Base-by-base conservation (phyloP, 148 eudicot genomes). In the Chenopodium suecicum region DNA sequence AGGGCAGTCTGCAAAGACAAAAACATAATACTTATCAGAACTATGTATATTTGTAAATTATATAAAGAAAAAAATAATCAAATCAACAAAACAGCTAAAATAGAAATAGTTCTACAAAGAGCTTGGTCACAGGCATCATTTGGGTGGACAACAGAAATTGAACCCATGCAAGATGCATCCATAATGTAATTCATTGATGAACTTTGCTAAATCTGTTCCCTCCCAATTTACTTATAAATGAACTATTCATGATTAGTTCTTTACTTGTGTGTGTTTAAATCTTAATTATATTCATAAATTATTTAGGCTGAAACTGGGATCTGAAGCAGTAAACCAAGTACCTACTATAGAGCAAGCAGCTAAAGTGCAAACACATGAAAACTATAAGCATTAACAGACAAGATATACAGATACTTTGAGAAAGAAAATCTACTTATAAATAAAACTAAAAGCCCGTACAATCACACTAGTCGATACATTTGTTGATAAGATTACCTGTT, bases 1-100 rank as follows among this genome's bases (percentile, higher is more conserved):
- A 20, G 41, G 20, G 50, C n/a, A 63, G 34, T 47, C 78, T 73
- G 78, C 60, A 73, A 22, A 41, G 17, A 73, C 65, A 78, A 48
- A n/a, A n/a, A 84, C 32, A 73, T n/a, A 66, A 50, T 25, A 31
- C 12, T 32, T 29, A 41, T 31, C 73, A 64, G 74, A 70, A 41
- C 74, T 5, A 70, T n/a, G 19, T 69, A 34, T 37, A 6, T 69
- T 22, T 32, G 73, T 12, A 17, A 56, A 17, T 56, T 56, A 4
- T 41, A 41, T 70, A 2, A 14, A 8, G 44, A 7, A 70, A 70
- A 70, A 37, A 7, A 16, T 69, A 34, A 69, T 11, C 31, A 67
- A 2, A 19, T 31, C 2, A 5, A 69, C 41, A 17, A 13, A 17
- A 56, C 16, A 17, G 17, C 62, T 56, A 19, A 56, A 56, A 69